These are phyloP conservation scores for Tetrahymena thermophila DNA, from an alignment of 73 alveolate genomes.

Conservation along the genomic window DNA sequence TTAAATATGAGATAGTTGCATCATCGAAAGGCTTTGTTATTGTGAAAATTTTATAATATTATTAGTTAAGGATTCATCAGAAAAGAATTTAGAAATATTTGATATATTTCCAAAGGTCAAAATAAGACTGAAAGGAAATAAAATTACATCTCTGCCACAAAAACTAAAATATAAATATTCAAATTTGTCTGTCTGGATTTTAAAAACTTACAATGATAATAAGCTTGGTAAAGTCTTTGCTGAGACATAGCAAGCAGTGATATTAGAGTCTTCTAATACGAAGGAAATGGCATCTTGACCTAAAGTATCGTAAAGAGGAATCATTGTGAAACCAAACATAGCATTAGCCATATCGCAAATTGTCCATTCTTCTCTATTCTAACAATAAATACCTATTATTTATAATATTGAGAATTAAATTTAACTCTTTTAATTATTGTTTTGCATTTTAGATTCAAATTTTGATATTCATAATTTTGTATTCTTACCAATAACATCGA, in stretches of 20 bases:
- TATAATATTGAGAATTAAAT: neutral
- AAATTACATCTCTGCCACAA: neutral
- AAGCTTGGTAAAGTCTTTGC: constrained; percentile 9
- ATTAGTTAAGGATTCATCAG: neutral
- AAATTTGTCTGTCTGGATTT: neutral
- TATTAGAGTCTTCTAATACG: constrained; percentile 16
- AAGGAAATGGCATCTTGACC: constrained; percentile 38
- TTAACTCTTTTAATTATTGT: neutral
- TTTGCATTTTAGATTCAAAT: neutral
- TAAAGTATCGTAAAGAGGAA: constrained; percentile 64
- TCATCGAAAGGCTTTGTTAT: neutral
- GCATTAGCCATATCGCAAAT: constrained; percentile 52
- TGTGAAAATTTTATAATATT: neutral
- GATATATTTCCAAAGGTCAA: neutral
- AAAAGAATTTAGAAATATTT: neutral
- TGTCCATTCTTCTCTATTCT: constrained; percentile 70
- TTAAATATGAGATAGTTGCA: neutral
- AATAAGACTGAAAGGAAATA: neutral
- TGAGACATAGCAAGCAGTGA: constrained; percentile 11
- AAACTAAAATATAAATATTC: neutral
- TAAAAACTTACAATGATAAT: neutral
- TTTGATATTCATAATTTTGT: neutral
- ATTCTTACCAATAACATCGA: neutral
- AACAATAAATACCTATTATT: constrained; percentile 55
- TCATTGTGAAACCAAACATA: constrained; percentile 49